Percentiles rank a stretch among this genome's conserved stretches.
These are phyloP conservation scores for Eleusine indica DNA, from an alignment of 176 grass and related monocot species.

Conservation along the genomic window DNA sequence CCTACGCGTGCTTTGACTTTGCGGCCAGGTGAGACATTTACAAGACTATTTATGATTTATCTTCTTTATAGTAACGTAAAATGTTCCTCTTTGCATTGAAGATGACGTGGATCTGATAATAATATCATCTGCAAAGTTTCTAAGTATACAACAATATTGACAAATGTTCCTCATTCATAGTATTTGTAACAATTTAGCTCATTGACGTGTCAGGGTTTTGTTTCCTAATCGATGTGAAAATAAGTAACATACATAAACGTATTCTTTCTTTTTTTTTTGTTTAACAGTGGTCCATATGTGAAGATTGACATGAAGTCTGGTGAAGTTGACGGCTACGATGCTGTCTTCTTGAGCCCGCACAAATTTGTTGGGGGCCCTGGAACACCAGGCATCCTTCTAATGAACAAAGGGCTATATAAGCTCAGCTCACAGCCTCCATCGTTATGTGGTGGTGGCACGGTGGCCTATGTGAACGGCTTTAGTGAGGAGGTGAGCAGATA, in stretches of 20 bases:
- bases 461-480: background rate
- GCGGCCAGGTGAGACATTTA: background rate
- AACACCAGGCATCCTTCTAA: background rate
- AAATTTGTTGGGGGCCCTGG: constrained; percentile 41
- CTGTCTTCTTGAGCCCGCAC: background rate
- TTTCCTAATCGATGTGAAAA: background rate
- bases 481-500: background rate
- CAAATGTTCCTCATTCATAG: no score
- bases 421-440: background rate
- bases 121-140: no score
- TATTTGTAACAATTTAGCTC: background rate
- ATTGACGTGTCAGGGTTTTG: background rate
- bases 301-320: background rate
- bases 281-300: background rate
- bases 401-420: background rate
- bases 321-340: background rate
- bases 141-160: no score
- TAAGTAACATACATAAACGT: background rate
- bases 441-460: background rate
- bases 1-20: background rate
- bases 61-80: no score
- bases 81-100: no score
- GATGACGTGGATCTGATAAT: no score
- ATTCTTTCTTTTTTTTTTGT: background rate
- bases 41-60: no score